A percentile compares a stretch with the other conserved stretches of the same genome.
phyloP scores from a whole-genome alignment of 805 yeast species.

The Blastobotrys peoriensis region DNA sequence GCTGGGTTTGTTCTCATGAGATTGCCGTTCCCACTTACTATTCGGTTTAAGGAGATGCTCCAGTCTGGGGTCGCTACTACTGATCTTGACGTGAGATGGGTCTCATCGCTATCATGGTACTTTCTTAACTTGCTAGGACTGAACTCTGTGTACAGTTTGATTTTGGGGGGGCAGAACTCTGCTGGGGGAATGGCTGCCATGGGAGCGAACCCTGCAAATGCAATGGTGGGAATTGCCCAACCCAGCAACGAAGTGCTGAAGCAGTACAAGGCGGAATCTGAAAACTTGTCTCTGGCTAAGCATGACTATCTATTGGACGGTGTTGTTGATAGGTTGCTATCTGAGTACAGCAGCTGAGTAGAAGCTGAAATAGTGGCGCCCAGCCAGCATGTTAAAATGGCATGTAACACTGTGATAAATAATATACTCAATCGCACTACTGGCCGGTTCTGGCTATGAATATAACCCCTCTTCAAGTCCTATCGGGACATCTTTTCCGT shows the following conservation, averaged over 20 bases:
- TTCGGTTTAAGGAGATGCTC: slow-evolving; percentile 84
- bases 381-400: not conserved
- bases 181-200: slow-evolving; percentile 26
- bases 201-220: slow-evolving; percentile 19
- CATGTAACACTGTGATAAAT: not conserved
- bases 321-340: slow-evolving; percentile 50
- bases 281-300: slow-evolving; percentile 58
- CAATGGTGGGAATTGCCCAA: slow-evolving; percentile 52
- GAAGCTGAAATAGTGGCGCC: not conserved
- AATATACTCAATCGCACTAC: not conserved
- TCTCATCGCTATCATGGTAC: slow-evolving; percentile 92
- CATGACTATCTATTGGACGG: slow-evolving; percentile 53
- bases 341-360: not conserved
- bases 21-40: slow-evolving; percentile 87
- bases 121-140: slow-evolving; percentile 83
- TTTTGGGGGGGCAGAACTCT: slow-evolving; percentile 45
- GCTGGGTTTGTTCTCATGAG: slow-evolving; percentile 85
- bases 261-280: slow-evolving; percentile 63
- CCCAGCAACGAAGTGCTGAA: slow-evolving; percentile 48
- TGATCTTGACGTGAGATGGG: slow-evolving; percentile 87
- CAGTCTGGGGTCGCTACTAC: slow-evolving; percentile 81
- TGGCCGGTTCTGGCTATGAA: slow-evolving; percentile 35
- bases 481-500: slow-evolving; percentile 65
- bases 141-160: slow-evolving; percentile 65
- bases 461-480: slow-evolving; percentile 76